These are phyloP conservation scores for Leccinum fibrillosum DNA, from an alignment of 768 basidiomycete genomes.

Conservation along the genomic window DNA sequence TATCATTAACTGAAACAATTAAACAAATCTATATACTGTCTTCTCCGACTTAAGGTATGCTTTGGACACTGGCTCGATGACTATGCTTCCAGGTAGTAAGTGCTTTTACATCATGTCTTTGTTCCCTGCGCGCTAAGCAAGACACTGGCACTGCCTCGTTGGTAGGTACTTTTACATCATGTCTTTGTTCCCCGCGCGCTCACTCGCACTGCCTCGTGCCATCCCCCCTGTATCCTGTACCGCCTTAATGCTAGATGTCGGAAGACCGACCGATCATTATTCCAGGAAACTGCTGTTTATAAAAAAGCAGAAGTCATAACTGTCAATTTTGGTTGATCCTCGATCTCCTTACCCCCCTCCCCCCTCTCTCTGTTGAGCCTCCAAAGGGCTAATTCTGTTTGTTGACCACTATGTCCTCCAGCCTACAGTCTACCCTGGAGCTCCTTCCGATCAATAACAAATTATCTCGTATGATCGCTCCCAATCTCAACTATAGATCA, in stretches of 20 bases:
- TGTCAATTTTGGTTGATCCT: neutral
- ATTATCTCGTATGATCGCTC: neutral
- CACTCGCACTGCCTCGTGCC: neutral
- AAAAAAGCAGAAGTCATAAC: neutral
- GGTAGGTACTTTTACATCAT: neutral
- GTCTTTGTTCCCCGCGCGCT: neutral
- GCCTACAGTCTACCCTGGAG: neutral
- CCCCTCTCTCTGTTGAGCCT: neutral
- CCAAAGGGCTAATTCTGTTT: neutral
- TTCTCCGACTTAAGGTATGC: neutral
- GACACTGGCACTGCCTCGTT: neutral
- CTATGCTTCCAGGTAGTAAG: neutral
- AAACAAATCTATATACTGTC: neutral
- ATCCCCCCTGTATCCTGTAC: neutral
- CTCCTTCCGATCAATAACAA: neutral
- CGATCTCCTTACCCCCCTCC: neutral
- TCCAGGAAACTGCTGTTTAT: neutral
- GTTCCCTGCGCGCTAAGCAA: neutral
- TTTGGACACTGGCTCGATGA: neutral
- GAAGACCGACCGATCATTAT: neutral
- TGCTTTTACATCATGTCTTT: neutral
- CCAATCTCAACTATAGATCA: neutral
- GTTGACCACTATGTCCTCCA: neutral
- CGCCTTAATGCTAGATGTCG: neutral
- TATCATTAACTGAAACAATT: neutral